Conservation (phyloP, 2,329 filamentous ascomycete species). For the Aspergillus viridinutans region DNA sequence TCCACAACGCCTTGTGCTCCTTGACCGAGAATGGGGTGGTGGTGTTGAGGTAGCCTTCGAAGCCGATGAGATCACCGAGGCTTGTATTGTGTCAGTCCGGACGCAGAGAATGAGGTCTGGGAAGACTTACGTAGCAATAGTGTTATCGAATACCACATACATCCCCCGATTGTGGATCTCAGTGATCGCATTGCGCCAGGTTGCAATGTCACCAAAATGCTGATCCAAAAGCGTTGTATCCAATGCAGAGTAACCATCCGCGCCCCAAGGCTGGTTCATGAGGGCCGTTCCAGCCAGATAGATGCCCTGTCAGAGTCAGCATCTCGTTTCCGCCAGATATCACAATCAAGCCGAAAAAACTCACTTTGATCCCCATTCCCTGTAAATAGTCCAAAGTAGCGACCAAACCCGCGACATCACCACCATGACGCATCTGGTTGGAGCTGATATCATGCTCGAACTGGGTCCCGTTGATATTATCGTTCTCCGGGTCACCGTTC, state of each 20-base stretch:
- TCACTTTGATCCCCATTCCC: conserved; percentile 58
- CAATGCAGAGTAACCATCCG: conserved; percentile 56
- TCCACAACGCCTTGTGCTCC: conserved; percentile 57
- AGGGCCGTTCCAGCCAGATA: conserved; percentile 60
- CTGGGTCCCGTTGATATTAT: conserved; percentile 56
- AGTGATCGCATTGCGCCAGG: conserved; percentile 53
- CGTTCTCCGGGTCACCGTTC: conserved; percentile 60
- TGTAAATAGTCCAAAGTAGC: conserved; percentile 62
- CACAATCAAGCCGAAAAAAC: background rate
- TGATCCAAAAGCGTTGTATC: conserved; percentile 60
- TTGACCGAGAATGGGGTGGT: conserved; percentile 51
- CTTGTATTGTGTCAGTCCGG: background rate
- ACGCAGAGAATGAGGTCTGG: background rate
- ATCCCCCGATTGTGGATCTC: conserved; percentile 58
- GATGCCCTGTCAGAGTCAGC: conserved; percentile 41
- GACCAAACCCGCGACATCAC: conserved; percentile 53
- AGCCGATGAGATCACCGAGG: conserved; percentile 58
- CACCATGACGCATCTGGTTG: conserved; percentile 60
- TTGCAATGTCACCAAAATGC: conserved; percentile 56
- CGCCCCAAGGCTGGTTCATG: conserved; percentile 60
- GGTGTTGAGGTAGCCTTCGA: conserved; percentile 55
- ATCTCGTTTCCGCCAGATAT: background rate
- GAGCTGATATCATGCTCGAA: conserved; percentile 58
- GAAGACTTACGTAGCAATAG: conserved; percentile 52
- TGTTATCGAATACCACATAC: conserved; percentile 64